phyloP scores from a whole-genome alignment of 2,329 filamentous ascomycete species.

The Grosmannia serpens region DNA sequence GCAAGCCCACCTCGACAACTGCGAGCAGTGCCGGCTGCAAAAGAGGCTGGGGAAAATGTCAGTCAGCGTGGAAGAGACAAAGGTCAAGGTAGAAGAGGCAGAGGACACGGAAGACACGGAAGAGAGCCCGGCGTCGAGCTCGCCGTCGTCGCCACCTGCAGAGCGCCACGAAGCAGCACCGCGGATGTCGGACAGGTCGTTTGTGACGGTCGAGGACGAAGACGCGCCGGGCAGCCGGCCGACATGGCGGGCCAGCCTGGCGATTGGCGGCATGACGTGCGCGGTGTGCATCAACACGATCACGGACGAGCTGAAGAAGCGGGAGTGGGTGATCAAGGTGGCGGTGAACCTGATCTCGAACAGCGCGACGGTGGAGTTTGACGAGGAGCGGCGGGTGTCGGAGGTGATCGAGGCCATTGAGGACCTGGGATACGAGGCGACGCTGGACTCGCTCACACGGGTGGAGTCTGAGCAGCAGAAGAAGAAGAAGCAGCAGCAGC shows the following conservation, averaged over 20 bases:
- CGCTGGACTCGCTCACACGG: constrained; percentile 38
- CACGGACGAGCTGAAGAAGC: constrained; percentile 44
- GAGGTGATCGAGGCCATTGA: constrained; percentile 43
- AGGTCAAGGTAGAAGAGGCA: neutral
- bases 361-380: constrained; percentile 50
- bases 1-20: constrained; percentile 29
- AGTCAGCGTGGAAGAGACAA: neutral
- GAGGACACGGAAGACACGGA: neutral
- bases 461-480: constrained; percentile 13
- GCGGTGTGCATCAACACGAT: constrained; percentile 56
- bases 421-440: constrained; percentile 55
- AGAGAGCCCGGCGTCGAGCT: neutral
- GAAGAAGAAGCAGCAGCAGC: neutral
- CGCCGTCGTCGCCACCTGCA: neutral
- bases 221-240: constrained; percentile 17
- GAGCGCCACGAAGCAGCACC: neutral
- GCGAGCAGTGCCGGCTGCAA: constrained; percentile 26
- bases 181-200: constrained; percentile 13
- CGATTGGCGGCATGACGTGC: constrained; percentile 64
- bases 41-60: neutral
- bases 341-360: constrained; percentile 56
- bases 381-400: constrained; percentile 31
- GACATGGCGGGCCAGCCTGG: constrained; percentile 41
- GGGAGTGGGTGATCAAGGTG: constrained; percentile 45
- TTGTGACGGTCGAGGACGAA: constrained; percentile 24